Percentiles rank a stretch among this genome's conserved stretches.
These are phyloP conservation scores for Chlorencoelia australis DNA, from an alignment of 2,329 filamentous ascomycete species.

Conservation along the genomic window DNA sequence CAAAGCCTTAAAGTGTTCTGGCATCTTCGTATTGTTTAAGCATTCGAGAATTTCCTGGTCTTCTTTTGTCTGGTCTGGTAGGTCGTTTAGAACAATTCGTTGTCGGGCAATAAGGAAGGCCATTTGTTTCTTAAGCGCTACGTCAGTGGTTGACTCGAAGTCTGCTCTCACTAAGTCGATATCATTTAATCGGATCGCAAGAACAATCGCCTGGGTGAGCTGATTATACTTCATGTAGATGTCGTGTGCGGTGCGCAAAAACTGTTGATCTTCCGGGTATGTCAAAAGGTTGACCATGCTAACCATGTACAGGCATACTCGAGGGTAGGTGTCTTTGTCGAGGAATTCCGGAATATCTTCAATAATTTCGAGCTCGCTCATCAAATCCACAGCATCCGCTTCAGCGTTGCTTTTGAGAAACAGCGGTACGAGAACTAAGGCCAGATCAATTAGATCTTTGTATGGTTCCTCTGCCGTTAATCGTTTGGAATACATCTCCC, in stretches of 20 bases:
- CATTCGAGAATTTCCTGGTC: slow-evolving; percentile 71
- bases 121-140: slow-evolving; percentile 81
- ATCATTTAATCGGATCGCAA: slow-evolving; percentile 91
- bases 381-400: slow-evolving; percentile 91
- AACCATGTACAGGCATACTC: slow-evolving; percentile 96
- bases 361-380: slow-evolving; percentile 97
- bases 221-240: slow-evolving; percentile 94
- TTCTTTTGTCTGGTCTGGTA: slow-evolving; percentile 53
- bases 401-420: slow-evolving; percentile 97
- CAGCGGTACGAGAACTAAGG: slow-evolving; percentile 76
- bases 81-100: slow-evolving; percentile 72
- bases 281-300: slow-evolving; percentile 98
- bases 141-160: slow-evolving; percentile 71
- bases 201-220: slow-evolving; percentile 82
- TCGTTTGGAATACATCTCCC: slow-evolving; percentile 83
- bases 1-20: slow-evolving; percentile 86
- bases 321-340: slow-evolving; percentile 84
- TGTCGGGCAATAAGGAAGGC: slow-evolving; percentile 88
- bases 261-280: slow-evolving; percentile 93
- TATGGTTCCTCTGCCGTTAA: slow-evolving; percentile 76
- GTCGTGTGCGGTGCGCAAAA: slow-evolving; percentile 82
- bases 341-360: slow-evolving; percentile 81
- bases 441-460: slow-evolving; percentile 77
- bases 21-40: slow-evolving; percentile 75
- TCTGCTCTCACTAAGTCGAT: slow-evolving; percentile 70